A percentile compares a stretch with the other conserved stretches of the same genome.
phyloP scores from a whole-genome alignment of 805 yeast species.

The Sugiyamaella marilandica region DNA sequence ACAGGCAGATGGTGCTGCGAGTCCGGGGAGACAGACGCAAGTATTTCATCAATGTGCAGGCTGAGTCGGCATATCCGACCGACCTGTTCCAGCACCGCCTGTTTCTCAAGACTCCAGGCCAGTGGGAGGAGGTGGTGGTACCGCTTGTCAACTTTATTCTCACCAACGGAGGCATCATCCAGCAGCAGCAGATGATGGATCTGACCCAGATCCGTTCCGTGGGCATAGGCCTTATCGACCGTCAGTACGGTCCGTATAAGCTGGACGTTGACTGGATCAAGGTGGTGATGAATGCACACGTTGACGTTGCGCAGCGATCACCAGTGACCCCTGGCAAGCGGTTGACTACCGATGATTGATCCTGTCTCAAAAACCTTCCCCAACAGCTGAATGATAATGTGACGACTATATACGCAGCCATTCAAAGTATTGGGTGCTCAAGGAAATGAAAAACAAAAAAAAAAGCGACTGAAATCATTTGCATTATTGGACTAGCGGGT shows the following conservation, averaged over 20 bases:
- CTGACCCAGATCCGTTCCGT: conserved; percentile 61
- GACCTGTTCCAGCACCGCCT: conserved; percentile 80
- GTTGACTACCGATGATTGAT: conserved; percentile 21
- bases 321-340: conserved; percentile 24
- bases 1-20: conserved; percentile 56
- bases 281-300: conserved; percentile 38
- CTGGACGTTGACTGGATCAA: conserved; percentile 69
- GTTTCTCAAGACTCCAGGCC: conserved; percentile 63
- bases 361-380: neutral
- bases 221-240: conserved; percentile 74
- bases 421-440: too few relatives aligned
- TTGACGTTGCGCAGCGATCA: conserved; percentile 3
- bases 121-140: conserved; percentile 80
- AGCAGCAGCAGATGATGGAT: conserved; percentile 54
- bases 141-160: conserved; percentile 75
- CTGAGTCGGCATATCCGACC: conserved; percentile 70
- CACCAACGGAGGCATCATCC: conserved; percentile 75
- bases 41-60: conserved; percentile 75
- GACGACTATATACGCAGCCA: too few relatives aligned
- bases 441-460: too few relatives aligned
- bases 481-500: too few relatives aligned
- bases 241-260: conserved; percentile 69
- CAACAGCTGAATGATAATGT: too few relatives aligned
- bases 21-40: conserved; percentile 72
- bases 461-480: too few relatives aligned